Evolutionary conservation across 2,329 filamentous ascomycete genomes (phyloP).

Genomic region (Fusarium humuli): DNA sequence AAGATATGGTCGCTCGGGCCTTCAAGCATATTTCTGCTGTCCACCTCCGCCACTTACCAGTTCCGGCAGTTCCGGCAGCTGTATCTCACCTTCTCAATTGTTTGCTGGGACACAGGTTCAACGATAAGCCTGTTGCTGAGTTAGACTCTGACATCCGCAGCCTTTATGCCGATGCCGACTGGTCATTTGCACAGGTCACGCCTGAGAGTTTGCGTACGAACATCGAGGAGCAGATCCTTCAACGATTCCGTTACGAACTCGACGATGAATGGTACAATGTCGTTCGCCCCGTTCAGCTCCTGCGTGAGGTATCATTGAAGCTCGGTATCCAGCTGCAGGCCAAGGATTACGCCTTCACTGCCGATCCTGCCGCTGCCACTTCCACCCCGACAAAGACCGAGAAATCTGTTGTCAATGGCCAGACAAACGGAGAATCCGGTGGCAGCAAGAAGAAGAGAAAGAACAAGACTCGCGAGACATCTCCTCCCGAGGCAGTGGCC

Average conservation of each 20-base stretch:
- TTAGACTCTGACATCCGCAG: conserved; percentile 78
- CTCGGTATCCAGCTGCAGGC: conserved; percentile 88
- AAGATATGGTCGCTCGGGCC: conserved; percentile 94
- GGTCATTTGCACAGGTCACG: conserved; percentile 82
- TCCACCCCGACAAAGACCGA: conserved; percentile 38
- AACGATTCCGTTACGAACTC: conserved; percentile 82
- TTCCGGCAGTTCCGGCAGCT: conserved; percentile 82
- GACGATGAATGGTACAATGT: conserved; percentile 73
- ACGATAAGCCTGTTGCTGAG: conserved; percentile 81
- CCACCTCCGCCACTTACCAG: conserved; percentile 82
- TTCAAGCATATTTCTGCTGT: conserved; percentile 92
- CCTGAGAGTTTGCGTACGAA: conserved; percentile 76
- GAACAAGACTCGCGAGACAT: conserved; percentile 67
- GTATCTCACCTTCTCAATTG: conserved; percentile 93
- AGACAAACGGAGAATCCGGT: conserved; percentile 55
- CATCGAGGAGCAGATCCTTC: conserved; percentile 76
- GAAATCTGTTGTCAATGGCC: conserved; percentile 54
- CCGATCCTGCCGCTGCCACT: conserved; percentile 47
- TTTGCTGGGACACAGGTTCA: conserved; percentile 81
- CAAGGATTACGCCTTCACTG: conserved; percentile 63
- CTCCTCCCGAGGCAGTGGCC: conserved; percentile 60
- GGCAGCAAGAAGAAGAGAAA: conserved; percentile 71
- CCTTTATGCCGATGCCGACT: conserved; percentile 84
- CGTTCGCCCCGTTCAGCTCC: conserved; percentile 81
- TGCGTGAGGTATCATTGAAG: conserved; percentile 90